A percentile compares a stretch with the other conserved stretches of the same genome.
phyloP scores from a whole-genome alignment of 345 rosid genomes.

The Syzygium aromaticum region DNA sequence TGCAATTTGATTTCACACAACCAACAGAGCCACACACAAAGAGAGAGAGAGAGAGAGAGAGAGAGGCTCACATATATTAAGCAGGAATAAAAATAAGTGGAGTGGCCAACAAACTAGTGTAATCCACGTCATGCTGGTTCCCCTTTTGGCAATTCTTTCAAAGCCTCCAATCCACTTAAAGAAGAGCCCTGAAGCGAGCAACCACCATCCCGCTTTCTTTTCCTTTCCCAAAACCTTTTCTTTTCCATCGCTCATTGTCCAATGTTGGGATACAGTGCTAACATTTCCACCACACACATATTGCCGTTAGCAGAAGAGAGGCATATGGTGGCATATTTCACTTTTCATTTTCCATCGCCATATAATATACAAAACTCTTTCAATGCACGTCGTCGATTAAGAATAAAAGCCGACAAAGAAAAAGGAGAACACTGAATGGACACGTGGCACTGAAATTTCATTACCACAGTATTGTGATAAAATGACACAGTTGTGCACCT shows the following conservation, averaged over 20 bases:
- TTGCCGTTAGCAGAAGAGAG: conserved; percentile 3
- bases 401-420: not conserved
- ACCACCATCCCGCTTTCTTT: not conserved
- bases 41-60: not conserved
- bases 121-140: conserved; percentile 6
- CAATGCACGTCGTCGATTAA: not conserved
- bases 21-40: not conserved
- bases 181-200: not conserved
- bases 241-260: not conserved
- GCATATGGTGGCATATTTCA: conserved; percentile 29
- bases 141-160: not conserved
- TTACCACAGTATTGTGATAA: not conserved
- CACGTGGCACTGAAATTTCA: not conserved
- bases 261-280: not conserved
- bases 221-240: not conserved
- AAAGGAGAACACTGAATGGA: not conserved
- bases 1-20: not conserved
- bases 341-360: conserved; percentile 19
- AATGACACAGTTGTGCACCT: not conserved
- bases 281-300: not conserved
- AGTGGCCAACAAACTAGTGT: conserved; percentile 7
- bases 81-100: not conserved
- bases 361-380: conserved; percentile 7
- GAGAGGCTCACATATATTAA: not conserved
- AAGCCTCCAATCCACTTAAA: not conserved